Conservation (phyloP, 2,329 filamentous ascomycete species). For the Sarocladiaceae sp. region DNA sequence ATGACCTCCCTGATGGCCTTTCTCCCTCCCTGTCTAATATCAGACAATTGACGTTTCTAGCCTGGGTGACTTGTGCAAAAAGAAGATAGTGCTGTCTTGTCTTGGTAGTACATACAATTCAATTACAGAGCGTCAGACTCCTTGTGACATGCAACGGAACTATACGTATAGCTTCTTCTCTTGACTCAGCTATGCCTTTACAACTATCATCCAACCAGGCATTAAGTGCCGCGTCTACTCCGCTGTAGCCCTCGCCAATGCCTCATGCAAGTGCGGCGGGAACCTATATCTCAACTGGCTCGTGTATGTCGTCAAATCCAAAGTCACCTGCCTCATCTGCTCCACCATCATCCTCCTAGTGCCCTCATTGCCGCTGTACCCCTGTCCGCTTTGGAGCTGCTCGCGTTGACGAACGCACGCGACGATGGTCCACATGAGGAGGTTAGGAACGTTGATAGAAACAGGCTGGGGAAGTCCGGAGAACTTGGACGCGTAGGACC, state of each 20-base stretch:
- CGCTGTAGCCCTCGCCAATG: constrained; percentile 74
- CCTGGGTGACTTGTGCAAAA: neutral
- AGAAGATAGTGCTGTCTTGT: too few relatives aligned
- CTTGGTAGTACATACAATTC: too few relatives aligned
- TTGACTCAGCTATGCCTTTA: too few relatives aligned
- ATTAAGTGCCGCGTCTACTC: constrained; percentile 52
- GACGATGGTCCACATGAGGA: constrained; percentile 90
- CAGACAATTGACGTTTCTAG: too few relatives aligned
- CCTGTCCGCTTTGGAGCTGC: constrained; percentile 59
- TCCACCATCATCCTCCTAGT: constrained; percentile 62
- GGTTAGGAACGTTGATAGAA: constrained; percentile 81
- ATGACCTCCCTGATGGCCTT: neutral
- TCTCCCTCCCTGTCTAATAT: too few relatives aligned
- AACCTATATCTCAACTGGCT: constrained; percentile 89
- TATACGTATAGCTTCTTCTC: too few relatives aligned
- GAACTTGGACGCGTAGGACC: constrained; percentile 76
- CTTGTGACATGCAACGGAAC: too few relatives aligned
- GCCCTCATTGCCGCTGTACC: constrained; percentile 68
- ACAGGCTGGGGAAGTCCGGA: constrained; percentile 73
- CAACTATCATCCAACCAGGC: too few relatives aligned
- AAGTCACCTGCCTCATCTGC: constrained; percentile 72
- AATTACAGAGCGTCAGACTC: too few relatives aligned
- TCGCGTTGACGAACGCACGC: constrained; percentile 79
- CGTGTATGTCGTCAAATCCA: constrained; percentile 91
- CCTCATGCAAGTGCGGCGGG: constrained; percentile 83